These are phyloP conservation scores for Colletotrichum sublineola DNA, from an alignment of 2,329 filamentous ascomycete genomes.

Conservation along the genomic window DNA sequence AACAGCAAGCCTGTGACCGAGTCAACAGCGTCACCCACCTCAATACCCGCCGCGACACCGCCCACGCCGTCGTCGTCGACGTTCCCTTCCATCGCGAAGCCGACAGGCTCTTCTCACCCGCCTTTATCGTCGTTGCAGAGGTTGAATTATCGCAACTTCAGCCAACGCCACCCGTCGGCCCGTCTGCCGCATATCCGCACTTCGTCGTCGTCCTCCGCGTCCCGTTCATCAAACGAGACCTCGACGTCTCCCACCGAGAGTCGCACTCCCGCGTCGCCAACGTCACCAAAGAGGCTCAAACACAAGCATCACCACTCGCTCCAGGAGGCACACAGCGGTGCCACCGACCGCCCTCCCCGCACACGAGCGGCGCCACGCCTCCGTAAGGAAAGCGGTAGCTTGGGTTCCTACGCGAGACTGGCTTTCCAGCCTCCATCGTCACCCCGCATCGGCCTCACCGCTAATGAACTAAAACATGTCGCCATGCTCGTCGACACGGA, in stretches of 20 bases:
- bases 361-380: constrained; percentile 27
- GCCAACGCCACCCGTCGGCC: constrained; percentile 21
- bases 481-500: constrained; percentile 51
- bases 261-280: constrained; percentile 43
- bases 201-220: constrained; percentile 49
- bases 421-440: constrained; percentile 26
- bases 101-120: constrained; percentile 24
- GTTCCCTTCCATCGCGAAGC: constrained; percentile 26
- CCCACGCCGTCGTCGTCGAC: constrained; percentile 43
- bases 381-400: constrained; percentile 38
- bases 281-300: constrained; percentile 28
- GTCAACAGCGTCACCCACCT: constrained; percentile 35
- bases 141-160: constrained; percentile 9
- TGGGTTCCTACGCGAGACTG: constrained; percentile 30
- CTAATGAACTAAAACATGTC: constrained; percentile 53
- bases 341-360: constrained; percentile 19
- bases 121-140: constrained; percentile 18
- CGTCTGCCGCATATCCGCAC: constrained; percentile 49
- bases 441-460: constrained; percentile 31
- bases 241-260: constrained; percentile 35
- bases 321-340: constrained; percentile 24
- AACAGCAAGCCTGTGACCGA: not conserved
- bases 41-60: constrained; percentile 48
- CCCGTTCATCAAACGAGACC: constrained; percentile 45
- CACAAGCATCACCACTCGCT: constrained; percentile 37